phyloP scores from a whole-genome alignment of 768 basidiomycete species.

The Leccinum variicolor region DNA sequence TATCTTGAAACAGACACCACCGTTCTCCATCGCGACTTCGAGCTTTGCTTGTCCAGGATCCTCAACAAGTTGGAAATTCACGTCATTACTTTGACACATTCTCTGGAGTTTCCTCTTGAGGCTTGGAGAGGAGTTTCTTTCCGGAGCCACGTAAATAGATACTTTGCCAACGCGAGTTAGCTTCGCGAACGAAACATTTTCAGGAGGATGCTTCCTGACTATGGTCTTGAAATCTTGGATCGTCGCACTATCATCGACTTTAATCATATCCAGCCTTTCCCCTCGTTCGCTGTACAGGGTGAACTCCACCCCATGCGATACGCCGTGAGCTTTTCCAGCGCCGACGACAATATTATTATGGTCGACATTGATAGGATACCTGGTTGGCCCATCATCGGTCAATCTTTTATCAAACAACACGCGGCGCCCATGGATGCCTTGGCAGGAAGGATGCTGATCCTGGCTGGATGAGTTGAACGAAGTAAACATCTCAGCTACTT shows the following conservation, averaged over 20 bases:
- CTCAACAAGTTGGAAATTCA: background rate
- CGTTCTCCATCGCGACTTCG: background rate
- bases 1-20: background rate
- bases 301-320: slow-evolving; percentile 15
- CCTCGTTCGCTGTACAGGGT: slow-evolving; percentile 15
- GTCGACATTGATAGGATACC: background rate
- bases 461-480: slow-evolving; percentile 14
- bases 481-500: background rate
- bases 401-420: slow-evolving; percentile 22
- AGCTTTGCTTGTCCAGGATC: background rate
- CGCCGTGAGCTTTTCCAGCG: slow-evolving; percentile 26
- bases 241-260: background rate
- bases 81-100: background rate
- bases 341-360: slow-evolving; percentile 13
- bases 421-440: slow-evolving; percentile 19
- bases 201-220: background rate
- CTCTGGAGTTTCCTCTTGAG: background rate
- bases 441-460: slow-evolving; percentile 28
- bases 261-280: background rate
- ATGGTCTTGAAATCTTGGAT: slow-evolving; percentile 10
- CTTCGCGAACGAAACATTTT: background rate
- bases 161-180: background rate
- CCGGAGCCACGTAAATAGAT: background rate
- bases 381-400: slow-evolving; percentile 3
- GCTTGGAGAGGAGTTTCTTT: background rate